Conservation (phyloP, 345 rosid species). For the Pistacia vera region DNA sequence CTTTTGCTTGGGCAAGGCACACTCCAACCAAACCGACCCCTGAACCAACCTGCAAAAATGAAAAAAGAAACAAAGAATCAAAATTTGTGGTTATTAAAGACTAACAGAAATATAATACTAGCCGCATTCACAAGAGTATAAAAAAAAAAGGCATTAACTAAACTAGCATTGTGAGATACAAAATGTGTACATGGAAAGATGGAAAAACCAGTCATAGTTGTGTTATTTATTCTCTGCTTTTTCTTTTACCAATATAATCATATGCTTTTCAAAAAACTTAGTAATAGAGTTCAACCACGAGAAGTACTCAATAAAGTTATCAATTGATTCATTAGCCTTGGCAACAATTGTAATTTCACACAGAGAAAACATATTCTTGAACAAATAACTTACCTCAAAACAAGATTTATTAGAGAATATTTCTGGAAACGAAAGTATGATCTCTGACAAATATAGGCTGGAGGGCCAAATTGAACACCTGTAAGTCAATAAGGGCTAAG, state of each 20-base stretch:
- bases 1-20: conserved; percentile 80
- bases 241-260: neutral
- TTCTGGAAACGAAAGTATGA: conserved; percentile 70
- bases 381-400: conserved; percentile 61
- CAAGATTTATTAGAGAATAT: conserved; percentile 62
- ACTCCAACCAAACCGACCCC: conserved; percentile 90
- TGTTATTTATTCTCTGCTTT: neutral
- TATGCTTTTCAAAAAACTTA: neutral
- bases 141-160: neutral
- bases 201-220: neutral
- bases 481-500: conserved; percentile 23
- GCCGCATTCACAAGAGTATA: neutral
- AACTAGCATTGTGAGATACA: neutral
- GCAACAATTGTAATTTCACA: neutral
- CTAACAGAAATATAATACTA: neutral
- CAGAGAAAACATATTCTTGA: neutral
- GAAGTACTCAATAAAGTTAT: conserved; percentile 1
- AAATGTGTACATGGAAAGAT: neutral
- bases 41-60: conserved; percentile 72
- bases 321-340: neutral
- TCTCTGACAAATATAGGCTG: conserved; percentile 74
- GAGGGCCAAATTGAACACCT: conserved; percentile 93
- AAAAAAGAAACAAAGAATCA: conserved; percentile 3
- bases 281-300: neutral
- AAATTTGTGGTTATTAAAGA: neutral